These are phyloP conservation scores for Zygosaccharomyces pseudorouxii DNA, from an alignment of 805 yeast genomes.

Conservation along the genomic window DNA sequence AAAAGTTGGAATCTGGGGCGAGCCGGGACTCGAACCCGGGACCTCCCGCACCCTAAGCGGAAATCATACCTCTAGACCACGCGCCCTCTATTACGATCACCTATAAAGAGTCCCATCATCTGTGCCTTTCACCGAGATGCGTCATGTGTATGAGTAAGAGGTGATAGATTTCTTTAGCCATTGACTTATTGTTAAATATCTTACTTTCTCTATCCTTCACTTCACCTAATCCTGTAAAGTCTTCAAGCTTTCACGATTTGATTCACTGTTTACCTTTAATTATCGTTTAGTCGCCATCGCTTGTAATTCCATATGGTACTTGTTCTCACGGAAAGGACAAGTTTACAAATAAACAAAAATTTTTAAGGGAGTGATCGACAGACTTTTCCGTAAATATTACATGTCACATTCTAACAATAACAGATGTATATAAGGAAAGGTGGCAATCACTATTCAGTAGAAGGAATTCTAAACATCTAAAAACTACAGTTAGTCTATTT, in stretches of 20 bases:
- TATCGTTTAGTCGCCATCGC: neutral
- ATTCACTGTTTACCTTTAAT: neutral
- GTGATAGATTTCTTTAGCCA: no score
- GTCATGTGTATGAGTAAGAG: no score
- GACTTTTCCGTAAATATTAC: neutral
- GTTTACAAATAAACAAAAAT: neutral
- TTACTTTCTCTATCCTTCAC: no score
- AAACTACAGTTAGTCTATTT: no score
- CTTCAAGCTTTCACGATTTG: no score
- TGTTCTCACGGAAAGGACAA: neutral
- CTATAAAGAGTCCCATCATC: neutral
- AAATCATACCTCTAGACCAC: conserved; percentile 17
- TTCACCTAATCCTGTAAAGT: no score
- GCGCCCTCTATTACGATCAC: conserved; percentile 11
- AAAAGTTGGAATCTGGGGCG: conserved; percentile 12
- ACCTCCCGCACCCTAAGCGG: conserved; percentile 26
- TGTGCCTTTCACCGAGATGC: no score
- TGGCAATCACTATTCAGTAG: neutral
- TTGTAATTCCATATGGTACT: neutral
- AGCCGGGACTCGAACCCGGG: conserved; percentile 27
- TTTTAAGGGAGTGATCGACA: neutral
- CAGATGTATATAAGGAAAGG: neutral
- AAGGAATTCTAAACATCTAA: no score
- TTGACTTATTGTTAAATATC: no score
- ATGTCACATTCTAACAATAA: neutral